Evolutionary conservation across 148 eudicot genomes (phyloP).

Genomic region (Polygonum aviculare): DNA sequence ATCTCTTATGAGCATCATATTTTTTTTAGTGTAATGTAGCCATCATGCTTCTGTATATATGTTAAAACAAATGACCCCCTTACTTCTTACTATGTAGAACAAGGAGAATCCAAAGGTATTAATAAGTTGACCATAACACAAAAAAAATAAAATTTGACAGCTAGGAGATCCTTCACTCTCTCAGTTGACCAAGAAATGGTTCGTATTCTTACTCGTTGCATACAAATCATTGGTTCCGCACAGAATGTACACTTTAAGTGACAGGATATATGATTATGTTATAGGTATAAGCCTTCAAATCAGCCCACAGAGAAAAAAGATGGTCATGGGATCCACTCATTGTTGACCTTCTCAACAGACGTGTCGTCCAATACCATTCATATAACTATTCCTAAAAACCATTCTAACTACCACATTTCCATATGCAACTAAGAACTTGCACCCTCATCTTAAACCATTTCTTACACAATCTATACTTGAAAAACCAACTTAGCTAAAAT

Average conservation of each 20-base stretch:
- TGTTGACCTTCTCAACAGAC: not conserved
- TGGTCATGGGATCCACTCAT: constrained; percentile 8
- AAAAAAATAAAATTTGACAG: not conserved
- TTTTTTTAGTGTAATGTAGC: not conserved
- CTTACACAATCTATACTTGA: not conserved
- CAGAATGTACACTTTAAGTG: too few species aligned
- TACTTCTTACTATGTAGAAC: not conserved
- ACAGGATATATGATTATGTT: too few species aligned
- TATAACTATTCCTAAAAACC: not conserved
- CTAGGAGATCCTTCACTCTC: not conserved
- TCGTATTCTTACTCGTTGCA: not conserved
- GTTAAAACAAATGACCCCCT: not conserved
- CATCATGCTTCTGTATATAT: not conserved
- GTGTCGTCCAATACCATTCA: constrained; percentile 1
- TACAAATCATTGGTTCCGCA: not conserved
- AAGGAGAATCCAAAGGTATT: not conserved
- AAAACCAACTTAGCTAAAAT: not conserved
- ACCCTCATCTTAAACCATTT: not conserved
- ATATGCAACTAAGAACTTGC: not conserved
- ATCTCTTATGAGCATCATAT: not conserved
- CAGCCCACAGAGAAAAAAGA: not conserved
- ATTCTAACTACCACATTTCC: constrained; percentile 2
- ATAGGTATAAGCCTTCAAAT: too few species aligned
- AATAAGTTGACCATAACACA: not conserved
- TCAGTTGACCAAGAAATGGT: not conserved